These are phyloP conservation scores for Daedalea quercina DNA, from an alignment of 768 basidiomycete genomes.

Conservation along the genomic window DNA sequence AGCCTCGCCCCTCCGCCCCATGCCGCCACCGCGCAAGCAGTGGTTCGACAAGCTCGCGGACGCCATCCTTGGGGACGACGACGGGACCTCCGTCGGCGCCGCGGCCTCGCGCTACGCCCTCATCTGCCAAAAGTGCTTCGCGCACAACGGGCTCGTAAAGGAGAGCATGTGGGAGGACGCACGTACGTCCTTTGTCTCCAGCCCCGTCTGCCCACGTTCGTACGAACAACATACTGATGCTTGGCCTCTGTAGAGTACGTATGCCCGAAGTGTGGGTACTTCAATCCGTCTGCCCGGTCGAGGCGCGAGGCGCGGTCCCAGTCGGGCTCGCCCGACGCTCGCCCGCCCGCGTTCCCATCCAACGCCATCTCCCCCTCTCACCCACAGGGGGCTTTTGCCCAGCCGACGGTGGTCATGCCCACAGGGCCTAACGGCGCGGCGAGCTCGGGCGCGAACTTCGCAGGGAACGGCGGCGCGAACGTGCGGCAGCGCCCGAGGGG, in stretches of 20 bases:
- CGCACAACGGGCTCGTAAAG: conserved; percentile 84
- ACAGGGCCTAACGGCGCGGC: neutral
- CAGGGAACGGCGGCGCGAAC: neutral
- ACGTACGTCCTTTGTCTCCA: conserved; percentile 44
- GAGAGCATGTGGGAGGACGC: conserved; percentile 77
- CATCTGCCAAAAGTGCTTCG: conserved; percentile 83
- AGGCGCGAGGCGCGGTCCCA: conserved; percentile 13
- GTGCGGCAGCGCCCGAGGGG: neutral
- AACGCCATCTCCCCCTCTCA: neutral
- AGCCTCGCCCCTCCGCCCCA: conserved; percentile 34
- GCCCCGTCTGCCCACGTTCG: neutral
- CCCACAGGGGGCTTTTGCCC: neutral
- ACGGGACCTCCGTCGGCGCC: conserved; percentile 33
- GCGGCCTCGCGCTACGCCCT: conserved; percentile 63
- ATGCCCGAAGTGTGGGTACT: conserved; percentile 81
- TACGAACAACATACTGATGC: neutral
- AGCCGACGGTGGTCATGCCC: conserved; percentile 2
- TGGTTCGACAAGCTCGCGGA: conserved; percentile 90
- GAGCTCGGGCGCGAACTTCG: neutral
- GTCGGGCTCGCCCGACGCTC: conserved; percentile 7
- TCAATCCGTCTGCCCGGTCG: conserved; percentile 50
- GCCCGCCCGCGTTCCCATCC: neutral
- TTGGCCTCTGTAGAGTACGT: conserved; percentile 56
- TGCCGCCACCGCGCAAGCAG: conserved; percentile 55
- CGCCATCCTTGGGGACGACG: conserved; percentile 78